Conservation (phyloP, 805 yeast genomes). For the Metschnikowia similis region DNA sequence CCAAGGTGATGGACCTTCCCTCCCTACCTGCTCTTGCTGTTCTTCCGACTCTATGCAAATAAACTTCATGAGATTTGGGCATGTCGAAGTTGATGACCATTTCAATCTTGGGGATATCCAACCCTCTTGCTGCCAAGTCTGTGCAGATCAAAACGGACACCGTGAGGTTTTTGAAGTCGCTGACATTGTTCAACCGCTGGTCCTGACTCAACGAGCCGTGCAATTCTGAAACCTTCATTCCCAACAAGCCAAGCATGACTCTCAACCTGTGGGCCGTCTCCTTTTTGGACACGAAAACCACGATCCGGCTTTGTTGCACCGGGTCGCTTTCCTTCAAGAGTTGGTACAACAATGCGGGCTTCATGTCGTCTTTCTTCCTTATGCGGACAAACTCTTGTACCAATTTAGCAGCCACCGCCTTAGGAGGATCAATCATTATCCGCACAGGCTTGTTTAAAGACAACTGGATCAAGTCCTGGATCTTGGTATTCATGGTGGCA, state of each 20-base stretch:
- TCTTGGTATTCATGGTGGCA: conserved; percentile 95
- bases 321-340: conserved; percentile 65
- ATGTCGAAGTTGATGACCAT: conserved; percentile 91
- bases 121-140: conserved; percentile 97
- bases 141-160: conserved; percentile 93
- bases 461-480: conserved; percentile 80
- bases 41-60: conserved; percentile 97
- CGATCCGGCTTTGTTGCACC: conserved; percentile 62
- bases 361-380: conserved; percentile 78
- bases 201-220: conserved; percentile 88
- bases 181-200: conserved; percentile 83
- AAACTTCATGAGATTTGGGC: conserved; percentile 90
- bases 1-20: conserved; percentile 89
- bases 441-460: conserved; percentile 89
- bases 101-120: conserved; percentile 97
- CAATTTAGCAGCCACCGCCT: conserved; percentile 86
- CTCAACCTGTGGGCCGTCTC: conserved; percentile 86
- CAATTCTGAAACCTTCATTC: conserved; percentile 72
- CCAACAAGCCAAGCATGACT: conserved; percentile 67
- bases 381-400: conserved; percentile 93
- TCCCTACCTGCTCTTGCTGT: conserved; percentile 99
- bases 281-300: conserved; percentile 88
- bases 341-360: conserved; percentile 77
- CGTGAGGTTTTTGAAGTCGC: conserved; percentile 71
- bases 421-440: conserved; percentile 95